phyloP scores from a whole-genome alignment of 257 asterid species.

The Apocynum venetum region DNA sequence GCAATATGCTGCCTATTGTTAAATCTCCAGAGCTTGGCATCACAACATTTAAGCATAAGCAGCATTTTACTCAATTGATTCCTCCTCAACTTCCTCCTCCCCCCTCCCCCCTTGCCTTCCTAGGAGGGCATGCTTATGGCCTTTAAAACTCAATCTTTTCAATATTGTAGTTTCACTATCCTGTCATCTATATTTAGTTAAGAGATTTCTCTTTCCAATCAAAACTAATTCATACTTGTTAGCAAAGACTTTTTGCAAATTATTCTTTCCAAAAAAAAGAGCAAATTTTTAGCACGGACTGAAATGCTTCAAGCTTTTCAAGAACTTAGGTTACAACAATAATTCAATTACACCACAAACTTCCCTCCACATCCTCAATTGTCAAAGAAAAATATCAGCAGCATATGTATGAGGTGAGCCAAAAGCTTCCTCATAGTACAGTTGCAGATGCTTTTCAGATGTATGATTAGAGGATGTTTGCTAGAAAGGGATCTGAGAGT shows the following conservation, averaged over 20 bases:
- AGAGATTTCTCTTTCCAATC: background rate
- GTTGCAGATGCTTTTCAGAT: background rate
- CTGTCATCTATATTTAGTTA: background rate
- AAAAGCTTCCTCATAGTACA: background rate
- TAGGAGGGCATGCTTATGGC: background rate
- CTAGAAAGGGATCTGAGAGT: background rate
- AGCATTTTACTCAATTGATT: background rate
- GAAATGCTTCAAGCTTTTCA: background rate
- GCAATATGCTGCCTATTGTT: background rate
- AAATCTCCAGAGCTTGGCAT: background rate
- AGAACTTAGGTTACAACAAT: background rate
- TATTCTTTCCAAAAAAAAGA: background rate
- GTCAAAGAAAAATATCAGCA: background rate
- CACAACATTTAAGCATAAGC: background rate
- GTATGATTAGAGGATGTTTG: background rate
- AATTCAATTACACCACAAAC: background rate
- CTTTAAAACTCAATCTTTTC: background rate
- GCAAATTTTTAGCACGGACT: background rate
- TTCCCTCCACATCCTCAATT: constrained; percentile 4
- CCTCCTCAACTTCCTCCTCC: no score
- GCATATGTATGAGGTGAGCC: constrained; percentile 1
- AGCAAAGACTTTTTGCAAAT: background rate
- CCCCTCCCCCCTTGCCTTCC: no score
- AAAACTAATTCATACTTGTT: background rate
- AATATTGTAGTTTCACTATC: background rate